Conservation (phyloP, 2,329 filamentous ascomycete genomes). For the Trichoderma guizhouense region DNA sequence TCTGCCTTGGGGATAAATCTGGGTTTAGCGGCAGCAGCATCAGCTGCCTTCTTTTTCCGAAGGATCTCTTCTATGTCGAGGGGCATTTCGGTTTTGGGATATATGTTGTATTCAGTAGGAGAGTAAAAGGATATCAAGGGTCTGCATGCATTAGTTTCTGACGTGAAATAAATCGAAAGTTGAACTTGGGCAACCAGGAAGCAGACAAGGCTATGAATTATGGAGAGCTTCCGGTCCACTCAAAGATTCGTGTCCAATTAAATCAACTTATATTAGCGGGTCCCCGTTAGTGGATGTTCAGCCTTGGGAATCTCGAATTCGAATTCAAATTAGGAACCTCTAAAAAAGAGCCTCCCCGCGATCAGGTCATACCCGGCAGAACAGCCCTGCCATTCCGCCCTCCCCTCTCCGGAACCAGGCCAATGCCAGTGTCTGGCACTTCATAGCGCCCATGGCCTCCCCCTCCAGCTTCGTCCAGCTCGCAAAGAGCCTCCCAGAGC, state of each 20-base stretch:
- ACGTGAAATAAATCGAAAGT: background rate
- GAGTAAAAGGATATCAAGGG: background rate
- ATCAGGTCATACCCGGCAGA: background rate
- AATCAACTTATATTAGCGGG: background rate
- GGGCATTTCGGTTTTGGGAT: conserved; percentile 29
- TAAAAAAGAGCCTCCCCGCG: background rate
- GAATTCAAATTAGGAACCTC: conserved; percentile 1
- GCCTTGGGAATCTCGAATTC: conserved; percentile 20
- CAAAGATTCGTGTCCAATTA: background rate
- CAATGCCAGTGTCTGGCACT: conserved; percentile 8
- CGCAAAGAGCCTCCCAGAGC: conserved; percentile 70
- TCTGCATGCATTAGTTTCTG: background rate
- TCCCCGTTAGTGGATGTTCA: conserved; percentile 14
- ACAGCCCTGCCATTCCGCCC: background rate
- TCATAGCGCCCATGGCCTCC: conserved; percentile 31
- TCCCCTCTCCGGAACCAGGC: background rate
- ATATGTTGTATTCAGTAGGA: background rate
- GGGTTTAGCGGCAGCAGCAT: conserved; percentile 80
- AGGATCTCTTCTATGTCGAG: conserved; percentile 84
- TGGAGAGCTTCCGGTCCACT: background rate
- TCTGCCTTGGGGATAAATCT: conserved; percentile 83
- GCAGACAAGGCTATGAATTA: conserved; percentile 19
- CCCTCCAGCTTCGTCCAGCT: conserved; percentile 49
- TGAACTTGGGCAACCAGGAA: background rate
- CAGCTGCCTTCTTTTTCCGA: conserved; percentile 79